phyloP scores from a whole-genome alignment of 768 basidiomycete genomes.

The Termitomyces sp. region DNA sequence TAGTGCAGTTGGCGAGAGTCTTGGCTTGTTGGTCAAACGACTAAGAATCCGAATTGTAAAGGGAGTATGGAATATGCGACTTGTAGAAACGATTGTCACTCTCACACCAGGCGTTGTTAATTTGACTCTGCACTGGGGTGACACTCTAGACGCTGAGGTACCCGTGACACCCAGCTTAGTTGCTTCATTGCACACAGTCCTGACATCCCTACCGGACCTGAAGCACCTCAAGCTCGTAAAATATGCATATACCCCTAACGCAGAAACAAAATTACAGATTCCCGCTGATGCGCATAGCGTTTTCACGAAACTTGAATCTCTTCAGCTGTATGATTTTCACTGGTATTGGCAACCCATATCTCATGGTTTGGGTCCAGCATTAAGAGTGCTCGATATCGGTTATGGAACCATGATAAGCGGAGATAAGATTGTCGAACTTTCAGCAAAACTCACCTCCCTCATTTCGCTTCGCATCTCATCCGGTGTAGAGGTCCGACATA shows the following conservation, averaged over 20 bases:
- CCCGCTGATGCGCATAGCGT: not conserved
- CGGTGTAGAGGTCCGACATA: not conserved
- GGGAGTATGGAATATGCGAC: not conserved
- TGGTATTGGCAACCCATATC: not conserved
- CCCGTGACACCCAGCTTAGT: not conserved
- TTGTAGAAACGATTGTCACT: not conserved
- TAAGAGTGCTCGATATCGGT: not conserved
- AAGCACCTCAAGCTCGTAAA: not conserved
- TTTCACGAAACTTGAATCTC: not conserved
- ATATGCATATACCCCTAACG: not conserved
- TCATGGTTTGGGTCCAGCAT: not conserved
- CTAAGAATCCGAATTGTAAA: not conserved
- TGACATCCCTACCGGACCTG: not conserved
- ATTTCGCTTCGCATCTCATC: not conserved
- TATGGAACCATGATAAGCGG: not conserved
- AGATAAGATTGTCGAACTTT: not conserved
- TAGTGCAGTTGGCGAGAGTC: not conserved
- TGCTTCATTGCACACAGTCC: not conserved
- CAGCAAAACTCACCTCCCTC: not conserved
- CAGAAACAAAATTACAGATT: not conserved
- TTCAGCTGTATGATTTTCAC: not conserved
- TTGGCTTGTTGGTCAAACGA: not conserved
- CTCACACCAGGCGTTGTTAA: not conserved
- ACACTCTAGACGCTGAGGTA: not conserved
- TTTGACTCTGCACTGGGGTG: not conserved